Percentiles rank a stretch among this genome's conserved stretches.
These are phyloP conservation scores for Solanum hybrid DNA, from an alignment of 305 asterid genomes.

Conservation along the genomic window DNA sequence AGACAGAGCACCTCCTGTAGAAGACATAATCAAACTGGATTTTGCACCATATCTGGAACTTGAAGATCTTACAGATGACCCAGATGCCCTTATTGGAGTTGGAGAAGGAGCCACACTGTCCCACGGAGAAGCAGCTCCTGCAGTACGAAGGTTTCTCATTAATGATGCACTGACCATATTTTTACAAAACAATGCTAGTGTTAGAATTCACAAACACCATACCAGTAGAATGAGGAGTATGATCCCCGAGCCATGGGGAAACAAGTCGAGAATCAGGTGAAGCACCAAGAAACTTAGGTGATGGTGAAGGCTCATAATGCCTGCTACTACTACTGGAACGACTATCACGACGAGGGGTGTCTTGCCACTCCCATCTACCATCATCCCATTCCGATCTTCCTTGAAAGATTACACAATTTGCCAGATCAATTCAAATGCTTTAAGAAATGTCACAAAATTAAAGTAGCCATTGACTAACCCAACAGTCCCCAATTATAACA, in stretches of 20 bases:
- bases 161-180: conserved; percentile 6
- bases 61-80: conserved; percentile 58
- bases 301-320: conserved; percentile 58
- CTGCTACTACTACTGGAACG: conserved; percentile 42
- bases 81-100: conserved; percentile 86
- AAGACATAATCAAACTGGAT: conserved; percentile 23
- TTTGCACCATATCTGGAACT: conserved; percentile 60
- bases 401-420: conserved; percentile 19
- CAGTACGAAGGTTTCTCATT: conserved; percentile 16
- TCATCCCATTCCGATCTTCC: conserved; percentile 97
- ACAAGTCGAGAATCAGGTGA: conserved; percentile 95
- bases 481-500: not conserved
- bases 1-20: conserved; percentile 23
- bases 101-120: conserved; percentile 90
- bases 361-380: conserved; percentile 97
- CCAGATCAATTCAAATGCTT: not conserved
- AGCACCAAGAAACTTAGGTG: conserved; percentile 73
- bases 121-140: conserved; percentile 76
- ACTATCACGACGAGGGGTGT: conserved; percentile 62
- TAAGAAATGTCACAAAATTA: not conserved
- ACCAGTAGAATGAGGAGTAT: conserved; percentile 68
- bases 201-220: conserved; percentile 4
- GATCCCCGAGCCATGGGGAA: conserved; percentile 91
- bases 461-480: not conserved
- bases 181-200: not conserved